A percentile compares a stretch with the other conserved stretches of the same genome.
phyloP scores from a whole-genome alignment of 1,139 yeast genomes.

The Eremothecium cymbalariae region DNA sequence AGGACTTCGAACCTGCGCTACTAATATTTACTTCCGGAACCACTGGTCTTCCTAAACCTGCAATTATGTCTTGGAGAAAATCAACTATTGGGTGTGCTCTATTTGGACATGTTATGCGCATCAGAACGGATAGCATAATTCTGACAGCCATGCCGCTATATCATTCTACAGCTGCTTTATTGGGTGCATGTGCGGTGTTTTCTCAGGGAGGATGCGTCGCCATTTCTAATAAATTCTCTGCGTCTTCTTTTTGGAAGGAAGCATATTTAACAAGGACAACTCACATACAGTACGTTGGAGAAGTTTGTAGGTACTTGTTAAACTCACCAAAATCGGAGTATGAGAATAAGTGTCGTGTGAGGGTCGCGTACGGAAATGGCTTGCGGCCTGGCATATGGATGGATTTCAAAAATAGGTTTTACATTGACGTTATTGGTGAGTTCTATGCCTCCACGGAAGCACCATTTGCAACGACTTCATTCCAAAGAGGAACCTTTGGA shows the following conservation, averaged over 20 bases:
- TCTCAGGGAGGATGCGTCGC: conserved; percentile 70
- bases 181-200: conserved; percentile 72
- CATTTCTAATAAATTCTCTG: conserved; percentile 73
- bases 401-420: conserved; percentile 68
- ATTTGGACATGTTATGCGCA: conserved; percentile 63
- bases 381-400: conserved; percentile 88
- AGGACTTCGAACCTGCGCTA: conserved; percentile 57
- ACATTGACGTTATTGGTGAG: conserved; percentile 72
- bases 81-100: conserved; percentile 57
- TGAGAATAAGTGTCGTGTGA: conserved; percentile 57
- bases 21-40: conserved; percentile 91
- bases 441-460: conserved; percentile 93
- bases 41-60: conserved; percentile 92
- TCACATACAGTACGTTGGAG: conserved; percentile 90
- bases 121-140: conserved; percentile 48
- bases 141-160: conserved; percentile 94
- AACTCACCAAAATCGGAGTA: conserved; percentile 57
- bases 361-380: conserved; percentile 86
- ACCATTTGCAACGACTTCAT: conserved; percentile 81
- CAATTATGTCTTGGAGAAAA: conserved; percentile 88
- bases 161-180: conserved; percentile 87
- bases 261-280: conserved; percentile 65
- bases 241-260: conserved; percentile 86
- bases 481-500: conserved; percentile 72
- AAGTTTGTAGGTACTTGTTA: conserved; percentile 79